Evolutionary conservation across 73 alveolate species (phyloP), one percentile per base, ranked within the genome.

Genomic region (Blepharisma stoltei): DNA sequence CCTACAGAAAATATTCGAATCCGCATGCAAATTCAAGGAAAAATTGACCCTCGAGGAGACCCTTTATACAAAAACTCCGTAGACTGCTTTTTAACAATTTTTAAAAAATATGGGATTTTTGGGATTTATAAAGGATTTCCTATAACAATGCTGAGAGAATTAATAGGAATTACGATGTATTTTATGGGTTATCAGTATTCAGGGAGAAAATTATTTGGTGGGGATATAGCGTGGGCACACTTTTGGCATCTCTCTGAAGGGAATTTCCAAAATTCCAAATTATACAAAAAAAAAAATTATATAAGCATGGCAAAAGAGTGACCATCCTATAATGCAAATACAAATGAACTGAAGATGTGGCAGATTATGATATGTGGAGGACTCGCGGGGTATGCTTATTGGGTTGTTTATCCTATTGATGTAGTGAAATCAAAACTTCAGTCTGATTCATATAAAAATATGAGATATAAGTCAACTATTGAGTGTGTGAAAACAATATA

Each of bases 71-170:
- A 52, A 52, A 60, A 25, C 4, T 14, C 73, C 14, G 2, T 14
- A 20, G 73, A 25, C 14, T n/a, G 38, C 23, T 60, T 25, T 60
- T 18, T 60, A 8, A 38, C 37, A n/a, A n/a, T 60, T 60, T 60
- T 60, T n/a, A 60, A 25, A 38, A n/a, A 8, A 8, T 14, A 25
- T 18, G 73, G 73, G 38, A 18, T 60, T 1, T 1, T 20, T 60
- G 73, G 73, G 14, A 14, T 60, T 20, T 60, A 60, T 60, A 14
- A 38, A 60, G 73, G 73, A 60, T 25, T 60, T 60, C 46, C 23
- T 14, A 14, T 25, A 14, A 60, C 73, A 2, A 14, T 60, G 14
- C 11, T 25, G 45, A n/a, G 73, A 3, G 73, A 60, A 14, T n/a
- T 25, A 14, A 60, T 60, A 14, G 73, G 73, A 60, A 38, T 14